A percentile compares a stretch with the other conserved stretches of the same genome.
Conservation (phyloP, 140 eudicot species). For the Oenanthe javanica region DNA sequence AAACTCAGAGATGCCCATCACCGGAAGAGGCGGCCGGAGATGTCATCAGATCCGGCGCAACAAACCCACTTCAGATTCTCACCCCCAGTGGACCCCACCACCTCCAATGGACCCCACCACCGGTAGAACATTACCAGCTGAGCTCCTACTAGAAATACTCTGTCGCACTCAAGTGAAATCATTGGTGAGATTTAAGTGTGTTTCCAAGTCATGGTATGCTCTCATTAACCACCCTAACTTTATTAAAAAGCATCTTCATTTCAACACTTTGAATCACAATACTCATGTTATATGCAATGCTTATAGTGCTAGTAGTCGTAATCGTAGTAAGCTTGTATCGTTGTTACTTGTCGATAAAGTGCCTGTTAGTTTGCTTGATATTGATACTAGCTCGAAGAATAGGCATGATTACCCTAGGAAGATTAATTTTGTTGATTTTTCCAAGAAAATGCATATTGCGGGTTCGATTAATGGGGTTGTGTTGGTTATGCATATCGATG, state of each 20-base stretch:
- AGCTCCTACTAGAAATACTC: background rate
- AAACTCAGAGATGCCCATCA: background rate
- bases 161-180: background rate
- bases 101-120: background rate
- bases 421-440: background rate
- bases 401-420: background rate
- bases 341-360: background rate
- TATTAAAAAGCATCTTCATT: background rate
- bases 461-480: slow-evolving; percentile 2
- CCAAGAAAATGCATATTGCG: background rate
- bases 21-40: slow-evolving; percentile 2
- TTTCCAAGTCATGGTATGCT: background rate
- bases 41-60: background rate
- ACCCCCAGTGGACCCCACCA: background rate
- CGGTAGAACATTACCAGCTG: background rate
- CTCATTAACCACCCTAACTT: background rate
- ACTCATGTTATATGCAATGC: background rate
- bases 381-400: background rate
- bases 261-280: background rate
- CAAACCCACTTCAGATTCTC: background rate
- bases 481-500: background rate
- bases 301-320: background rate
- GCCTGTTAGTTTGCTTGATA: background rate
- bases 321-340: background rate
- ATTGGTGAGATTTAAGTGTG: background rate